Percentiles rank a stretch among this genome's conserved stretches.
These are phyloP conservation scores for Clathrus columnatus DNA, from an alignment of 768 basidiomycete species.

Conservation along the genomic window DNA sequence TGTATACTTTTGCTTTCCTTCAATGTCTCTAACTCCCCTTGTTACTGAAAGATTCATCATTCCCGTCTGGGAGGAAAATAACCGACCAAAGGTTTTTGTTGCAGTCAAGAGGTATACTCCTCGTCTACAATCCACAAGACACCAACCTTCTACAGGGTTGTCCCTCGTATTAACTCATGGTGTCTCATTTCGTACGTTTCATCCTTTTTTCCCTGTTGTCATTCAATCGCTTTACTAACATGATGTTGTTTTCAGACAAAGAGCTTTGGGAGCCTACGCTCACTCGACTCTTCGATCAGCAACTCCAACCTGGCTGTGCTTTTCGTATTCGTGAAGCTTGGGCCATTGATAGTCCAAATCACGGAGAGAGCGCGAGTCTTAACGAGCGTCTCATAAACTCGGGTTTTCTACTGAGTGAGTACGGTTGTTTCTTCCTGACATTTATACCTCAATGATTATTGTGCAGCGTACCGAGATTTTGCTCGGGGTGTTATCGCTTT, in stretches of 20 bases:
- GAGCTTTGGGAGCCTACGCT: slow-evolving; percentile 48
- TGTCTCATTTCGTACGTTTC: slow-evolving; percentile 3
- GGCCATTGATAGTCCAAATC: slow-evolving; percentile 18
- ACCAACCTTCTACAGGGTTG: background rate
- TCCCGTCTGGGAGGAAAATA: background rate
- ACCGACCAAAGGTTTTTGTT: background rate
- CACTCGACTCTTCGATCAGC: slow-evolving; percentile 27
- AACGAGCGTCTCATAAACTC: background rate
- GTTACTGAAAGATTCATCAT: slow-evolving; percentile 7
- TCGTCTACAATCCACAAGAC: background rate
- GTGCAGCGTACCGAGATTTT: slow-evolving; percentile 32
- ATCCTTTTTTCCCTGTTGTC: background rate
- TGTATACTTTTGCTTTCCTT: too few relatives aligned
- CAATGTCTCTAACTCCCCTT: background rate
- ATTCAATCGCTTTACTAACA: background rate
- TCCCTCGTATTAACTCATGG: slow-evolving; percentile 5
- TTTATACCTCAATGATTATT: background rate
- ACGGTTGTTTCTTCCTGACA: background rate
- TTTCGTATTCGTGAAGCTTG: slow-evolving; percentile 35
- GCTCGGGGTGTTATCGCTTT: slow-evolving; percentile 28
- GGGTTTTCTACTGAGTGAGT: slow-evolving; percentile 3
- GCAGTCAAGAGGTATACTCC: slow-evolving; percentile 5
- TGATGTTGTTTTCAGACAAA: slow-evolving; percentile 35
- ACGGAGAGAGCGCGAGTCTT: slow-evolving; percentile 7
- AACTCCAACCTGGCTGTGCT: slow-evolving; percentile 6